A percentile compares a stretch with the other conserved stretches of the same genome.
phyloP scores from a whole-genome alignment of 2,329 filamentous ascomycete genomes.

The Fusarium nematophilum region DNA sequence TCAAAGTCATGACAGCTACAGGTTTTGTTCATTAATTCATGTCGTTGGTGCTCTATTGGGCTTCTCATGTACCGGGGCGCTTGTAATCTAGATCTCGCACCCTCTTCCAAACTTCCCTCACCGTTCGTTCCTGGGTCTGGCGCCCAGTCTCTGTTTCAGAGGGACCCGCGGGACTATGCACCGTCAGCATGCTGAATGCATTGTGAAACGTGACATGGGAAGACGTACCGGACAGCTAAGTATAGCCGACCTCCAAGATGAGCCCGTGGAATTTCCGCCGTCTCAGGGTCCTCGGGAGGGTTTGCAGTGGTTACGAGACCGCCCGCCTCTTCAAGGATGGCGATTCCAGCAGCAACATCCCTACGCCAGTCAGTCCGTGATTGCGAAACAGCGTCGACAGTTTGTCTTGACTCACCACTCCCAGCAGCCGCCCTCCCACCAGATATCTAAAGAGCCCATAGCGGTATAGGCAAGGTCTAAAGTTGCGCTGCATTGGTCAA shows the following conservation, averaged over 20 bases:
- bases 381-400: not conserved
- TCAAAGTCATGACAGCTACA: not conserved
- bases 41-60: not conserved
- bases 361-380: slow-evolving; percentile 44
- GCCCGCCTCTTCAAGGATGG: slow-evolving; percentile 78
- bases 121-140: slow-evolving; percentile 75
- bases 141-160: slow-evolving; percentile 70
- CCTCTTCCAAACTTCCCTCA: slow-evolving; percentile 78
- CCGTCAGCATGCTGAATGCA: not conserved
- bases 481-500: slow-evolving; percentile 66
- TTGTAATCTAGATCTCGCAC: slow-evolving; percentile 74
- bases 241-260: slow-evolving; percentile 76
- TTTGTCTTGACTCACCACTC: slow-evolving; percentile 68
- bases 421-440: slow-evolving; percentile 87
- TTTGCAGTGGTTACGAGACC: slow-evolving; percentile 80
- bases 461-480: slow-evolving; percentile 80
- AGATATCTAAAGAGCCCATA: slow-evolving; percentile 81
- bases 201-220: not conserved
- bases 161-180: slow-evolving; percentile 70
- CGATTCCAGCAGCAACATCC: slow-evolving; percentile 82
- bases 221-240: slow-evolving; percentile 70
- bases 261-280: slow-evolving; percentile 67
- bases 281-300: slow-evolving; percentile 68
- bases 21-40: not conserved
- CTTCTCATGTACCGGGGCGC: slow-evolving; percentile 62